Conservation (phyloP, 1,284 basidiomycete species). For the Ceratobasidium sp. region DNA sequence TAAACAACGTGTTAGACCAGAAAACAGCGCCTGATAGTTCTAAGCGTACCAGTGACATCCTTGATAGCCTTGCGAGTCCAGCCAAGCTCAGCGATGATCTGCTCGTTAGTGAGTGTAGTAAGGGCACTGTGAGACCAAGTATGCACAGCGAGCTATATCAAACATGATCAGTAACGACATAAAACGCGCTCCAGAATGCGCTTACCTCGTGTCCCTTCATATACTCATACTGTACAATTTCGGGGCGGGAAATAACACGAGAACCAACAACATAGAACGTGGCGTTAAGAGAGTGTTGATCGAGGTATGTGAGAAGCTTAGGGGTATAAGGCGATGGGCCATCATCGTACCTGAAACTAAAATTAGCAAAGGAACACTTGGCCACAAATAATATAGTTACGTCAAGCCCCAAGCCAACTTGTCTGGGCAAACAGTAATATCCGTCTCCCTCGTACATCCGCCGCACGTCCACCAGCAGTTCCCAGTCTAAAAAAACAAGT, state of each 20-base stretch:
- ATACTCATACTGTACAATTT: slow-evolving; percentile 85
- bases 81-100: slow-evolving; percentile 94
- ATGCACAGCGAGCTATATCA: slow-evolving; percentile 50
- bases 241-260: slow-evolving; percentile 84
- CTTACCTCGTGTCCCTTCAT: slow-evolving; percentile 85
- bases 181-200: slow-evolving; percentile 60
- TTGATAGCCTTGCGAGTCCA: slow-evolving; percentile 92
- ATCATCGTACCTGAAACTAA: slow-evolving; percentile 76
- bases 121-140: slow-evolving; percentile 65
- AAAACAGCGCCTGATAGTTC: no score
- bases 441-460: slow-evolving; percentile 78
- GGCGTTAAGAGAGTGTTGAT: slow-evolving; percentile 74
- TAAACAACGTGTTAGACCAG: slow-evolving; percentile 60
- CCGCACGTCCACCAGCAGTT: slow-evolving; percentile 77
- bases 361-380: slow-evolving; percentile 24
- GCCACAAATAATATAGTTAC: slow-evolving; percentile 54
- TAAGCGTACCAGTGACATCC: slow-evolving; percentile 55
- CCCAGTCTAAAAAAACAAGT: slow-evolving; percentile 29
- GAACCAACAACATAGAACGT: slow-evolving; percentile 97
- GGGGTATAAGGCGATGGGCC: slow-evolving; percentile 88
- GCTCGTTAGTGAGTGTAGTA: slow-evolving; percentile 85
- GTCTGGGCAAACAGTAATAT: slow-evolving; percentile 82
- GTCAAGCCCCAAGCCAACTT: slow-evolving; percentile 85
- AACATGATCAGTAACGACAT: slow-evolving; percentile 42
- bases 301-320: slow-evolving; percentile 78